Conservation (phyloP, 1,139 yeast species). For the Pichia sp. region DNA sequence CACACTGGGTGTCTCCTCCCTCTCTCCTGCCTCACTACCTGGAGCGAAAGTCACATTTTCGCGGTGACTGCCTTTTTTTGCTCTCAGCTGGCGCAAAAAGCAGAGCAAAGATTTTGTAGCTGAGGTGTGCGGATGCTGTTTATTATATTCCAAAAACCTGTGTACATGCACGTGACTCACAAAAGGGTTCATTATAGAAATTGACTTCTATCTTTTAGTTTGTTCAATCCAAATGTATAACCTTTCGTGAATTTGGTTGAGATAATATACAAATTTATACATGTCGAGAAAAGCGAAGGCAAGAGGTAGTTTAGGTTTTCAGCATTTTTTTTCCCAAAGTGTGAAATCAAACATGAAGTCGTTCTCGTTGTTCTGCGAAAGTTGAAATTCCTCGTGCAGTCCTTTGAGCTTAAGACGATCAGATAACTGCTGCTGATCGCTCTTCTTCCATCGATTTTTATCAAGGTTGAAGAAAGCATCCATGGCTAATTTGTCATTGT, state of each 20-base stretch:
- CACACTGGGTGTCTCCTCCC: background rate
- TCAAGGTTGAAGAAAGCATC: conserved; percentile 59
- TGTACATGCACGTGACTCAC: conserved; percentile 1
- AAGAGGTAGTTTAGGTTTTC: background rate
- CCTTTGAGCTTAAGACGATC: conserved; percentile 24
- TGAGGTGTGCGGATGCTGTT: background rate
- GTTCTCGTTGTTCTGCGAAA: conserved; percentile 42
- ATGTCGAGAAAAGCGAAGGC: too few relatives aligned
- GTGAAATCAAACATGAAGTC: conserved; percentile 49
- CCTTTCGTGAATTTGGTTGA: background rate
- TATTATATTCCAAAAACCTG: background rate
- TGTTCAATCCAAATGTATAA: too few relatives aligned
- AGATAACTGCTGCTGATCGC: conserved; percentile 15
- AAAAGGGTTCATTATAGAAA: too few relatives aligned
- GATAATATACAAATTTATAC: too few relatives aligned
- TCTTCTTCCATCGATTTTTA: conserved; percentile 25
- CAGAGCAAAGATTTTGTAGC: too few relatives aligned
- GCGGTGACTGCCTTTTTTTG: conserved; percentile 1
- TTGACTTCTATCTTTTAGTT: too few relatives aligned
- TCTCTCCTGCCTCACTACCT: background rate
- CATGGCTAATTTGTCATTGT: conserved; percentile 44
- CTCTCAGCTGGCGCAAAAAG: too few relatives aligned
- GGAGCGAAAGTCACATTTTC: background rate
- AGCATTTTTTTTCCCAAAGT: conserved; percentile 42
- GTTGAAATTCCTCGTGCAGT: conserved; percentile 24